Conservation (phyloP, 768 basidiomycete genomes). For the Gloeopeniophorella convolvens region DNA sequence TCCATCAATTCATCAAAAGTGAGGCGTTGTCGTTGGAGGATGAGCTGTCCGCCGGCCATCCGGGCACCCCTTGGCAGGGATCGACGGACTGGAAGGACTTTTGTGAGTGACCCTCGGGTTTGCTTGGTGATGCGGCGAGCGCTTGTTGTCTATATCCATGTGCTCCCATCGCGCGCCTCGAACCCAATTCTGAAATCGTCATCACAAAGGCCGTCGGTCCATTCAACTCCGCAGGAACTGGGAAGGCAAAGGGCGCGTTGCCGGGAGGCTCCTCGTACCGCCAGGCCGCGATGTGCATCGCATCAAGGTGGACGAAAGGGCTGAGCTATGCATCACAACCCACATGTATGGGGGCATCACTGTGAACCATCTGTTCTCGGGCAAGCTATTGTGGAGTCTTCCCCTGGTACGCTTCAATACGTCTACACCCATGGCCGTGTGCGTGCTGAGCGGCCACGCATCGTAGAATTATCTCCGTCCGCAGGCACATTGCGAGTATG, state of each 20-base stretch:
- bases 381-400: slow-evolving; percentile 56
- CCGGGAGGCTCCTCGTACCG: slow-evolving; percentile 29
- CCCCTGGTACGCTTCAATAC: slow-evolving; percentile 46
- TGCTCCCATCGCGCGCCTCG: background rate
- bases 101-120: slow-evolving; percentile 38
- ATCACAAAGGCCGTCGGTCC: slow-evolving; percentile 39
- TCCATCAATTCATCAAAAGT: slow-evolving; percentile 41
- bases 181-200: background rate
- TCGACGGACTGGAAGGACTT: slow-evolving; percentile 50
- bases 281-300: slow-evolving; percentile 49
- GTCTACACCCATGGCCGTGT: too few species aligned
- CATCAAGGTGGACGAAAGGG: slow-evolving; percentile 67
- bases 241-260: slow-evolving; percentile 44
- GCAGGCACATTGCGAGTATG: slow-evolving; percentile 70
- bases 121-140: background rate
- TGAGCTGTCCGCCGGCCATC: slow-evolving; percentile 26
- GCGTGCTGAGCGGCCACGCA: background rate
- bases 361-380: slow-evolving; percentile 49
- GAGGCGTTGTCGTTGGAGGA: slow-evolving; percentile 27
- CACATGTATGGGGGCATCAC: slow-evolving; percentile 45
- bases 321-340: slow-evolving; percentile 55
- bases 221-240: slow-evolving; percentile 44
- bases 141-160: background rate
- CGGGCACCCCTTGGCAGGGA: slow-evolving; percentile 32
- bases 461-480: slow-evolving; percentile 43